Conservation (phyloP, 1,284 basidiomycete genomes). For the Bjerkandera adusta region DNA sequence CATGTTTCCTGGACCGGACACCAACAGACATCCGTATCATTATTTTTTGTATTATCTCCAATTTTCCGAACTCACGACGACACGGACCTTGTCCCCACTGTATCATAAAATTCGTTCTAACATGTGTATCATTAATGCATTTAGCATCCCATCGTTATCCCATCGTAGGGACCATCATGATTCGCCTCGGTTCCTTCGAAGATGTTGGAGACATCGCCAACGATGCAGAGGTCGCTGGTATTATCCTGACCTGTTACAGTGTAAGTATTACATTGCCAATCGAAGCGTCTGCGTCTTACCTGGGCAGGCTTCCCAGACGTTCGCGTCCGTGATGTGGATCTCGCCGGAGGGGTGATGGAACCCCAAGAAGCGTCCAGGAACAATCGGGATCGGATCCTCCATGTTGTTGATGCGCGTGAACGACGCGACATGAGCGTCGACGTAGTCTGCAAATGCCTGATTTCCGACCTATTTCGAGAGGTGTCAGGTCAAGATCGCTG, state of each 20-base stretch:
- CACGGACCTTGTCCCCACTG: no score
- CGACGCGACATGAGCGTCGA: conserved; percentile 48
- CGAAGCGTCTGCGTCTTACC: no score
- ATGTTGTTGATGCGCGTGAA: conserved; percentile 31
- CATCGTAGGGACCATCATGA: conserved; percentile 61
- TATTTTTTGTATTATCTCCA: no score
- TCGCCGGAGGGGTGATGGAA: conserved; percentile 17
- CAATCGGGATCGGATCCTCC: conserved; percentile 27
- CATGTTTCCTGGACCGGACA: no score
- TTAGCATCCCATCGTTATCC: conserved; percentile 50
- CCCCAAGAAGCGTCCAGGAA: conserved; percentile 25
- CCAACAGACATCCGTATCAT: no score
- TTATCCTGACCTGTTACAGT: conserved; percentile 56
- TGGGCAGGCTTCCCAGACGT: conserved; percentile 14
- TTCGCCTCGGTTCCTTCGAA: conserved; percentile 39
- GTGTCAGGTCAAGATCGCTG: no score
- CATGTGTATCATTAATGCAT: no score
- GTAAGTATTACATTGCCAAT: conserved; percentile 36
- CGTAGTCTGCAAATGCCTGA: conserved; percentile 51
- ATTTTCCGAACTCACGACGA: no score
- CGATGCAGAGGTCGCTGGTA: conserved; percentile 44
- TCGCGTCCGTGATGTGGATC: conserved; percentile 15
- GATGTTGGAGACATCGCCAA: conserved; percentile 54
- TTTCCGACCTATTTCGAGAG: conserved; percentile 52
- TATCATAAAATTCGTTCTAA: no score